Evolutionary conservation across 1,284 basidiomycete species (phyloP).

Genomic region (Ustilago lituana): DNA sequence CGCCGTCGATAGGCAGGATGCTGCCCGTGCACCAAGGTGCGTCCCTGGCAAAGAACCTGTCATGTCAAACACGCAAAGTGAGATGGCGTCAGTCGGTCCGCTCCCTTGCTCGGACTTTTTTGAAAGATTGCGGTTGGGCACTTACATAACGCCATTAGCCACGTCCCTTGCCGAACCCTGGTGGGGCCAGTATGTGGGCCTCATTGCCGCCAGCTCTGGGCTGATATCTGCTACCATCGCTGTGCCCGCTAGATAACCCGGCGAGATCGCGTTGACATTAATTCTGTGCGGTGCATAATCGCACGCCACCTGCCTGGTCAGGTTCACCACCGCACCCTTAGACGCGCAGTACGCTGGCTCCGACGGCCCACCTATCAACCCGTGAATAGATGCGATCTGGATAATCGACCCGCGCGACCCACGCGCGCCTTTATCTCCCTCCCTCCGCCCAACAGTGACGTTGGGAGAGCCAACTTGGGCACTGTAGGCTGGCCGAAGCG

Average conservation of each 20-base stretch:
- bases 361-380: conserved; percentile 42
- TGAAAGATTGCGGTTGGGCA: too few species aligned
- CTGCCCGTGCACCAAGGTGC: conserved; percentile 47
- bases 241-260: conserved; percentile 38
- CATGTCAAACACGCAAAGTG: too few species aligned
- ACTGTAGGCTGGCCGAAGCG: conserved; percentile 9
- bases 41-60: conserved; percentile 43
- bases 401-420: conserved; percentile 43
- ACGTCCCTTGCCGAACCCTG: conserved; percentile 40
- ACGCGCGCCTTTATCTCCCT: conserved; percentile 37
- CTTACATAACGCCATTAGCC: conserved; percentile 38
- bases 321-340: conserved; percentile 44
- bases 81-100: too few species aligned
- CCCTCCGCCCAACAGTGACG: conserved; percentile 25
- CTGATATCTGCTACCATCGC: conserved; percentile 43
- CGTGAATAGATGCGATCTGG: conserved; percentile 49
- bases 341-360: conserved; percentile 46
- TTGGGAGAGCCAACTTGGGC: conserved; percentile 22
- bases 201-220: conserved; percentile 17
- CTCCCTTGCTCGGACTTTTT: too few species aligned
- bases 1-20: conserved; percentile 49
- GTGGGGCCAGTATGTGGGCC: conserved; percentile 47
- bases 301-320: conserved; percentile 43
- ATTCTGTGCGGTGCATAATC: conserved; percentile 47
- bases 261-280: conserved; percentile 49